Evolutionary conservation across 1,284 basidiomycete genomes (phyloP), one percentile per base, ranked within the genome.

Genomic region (Marasmius fiardii): DNA sequence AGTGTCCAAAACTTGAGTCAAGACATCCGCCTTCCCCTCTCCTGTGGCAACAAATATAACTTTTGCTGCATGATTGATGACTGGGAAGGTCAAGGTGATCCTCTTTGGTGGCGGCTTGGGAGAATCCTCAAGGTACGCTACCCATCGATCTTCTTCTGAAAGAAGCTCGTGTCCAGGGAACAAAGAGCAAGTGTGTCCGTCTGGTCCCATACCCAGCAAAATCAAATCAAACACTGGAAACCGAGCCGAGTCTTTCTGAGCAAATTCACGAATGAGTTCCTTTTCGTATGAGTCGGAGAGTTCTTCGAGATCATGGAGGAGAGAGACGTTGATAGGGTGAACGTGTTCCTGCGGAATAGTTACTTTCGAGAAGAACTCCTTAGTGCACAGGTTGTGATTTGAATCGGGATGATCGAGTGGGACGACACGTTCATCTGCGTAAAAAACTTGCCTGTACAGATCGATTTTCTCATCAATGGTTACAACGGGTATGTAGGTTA

Each of bases 191-290:
- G 95, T 98, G 78, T 99, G 97, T 21, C 96, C 96, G 68, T 98
- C 96, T 4, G 91, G 88, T 20, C 95, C 95, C 81, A 94, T 87
- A 52, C 95, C 95, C 52, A 98, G 86, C 44, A 98, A 83, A 73
- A 97, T 90, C 65, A 98, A 84, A 71, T 98, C 95, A 70, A 98
- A 97, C 45, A 95, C 80, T 58, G 95, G 95, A 80, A 96, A 98
- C 58, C 93, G 87, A 11, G 94, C 94, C 2, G 93, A 81, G 69
- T 96, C 92, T 67, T 86, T 90, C 65, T 88, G 86, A 0, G 93
- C 93, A 69, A 99, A 99, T 67, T 93, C 91, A 57, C 72, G 78
- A 62, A 98, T 93, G 63, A 99, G 88, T 73, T 92, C 83, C 71
- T 94, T 88, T 75, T 98, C 95, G 74, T 99, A 99, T 20, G 88